A percentile compares a stretch with the other conserved stretches of the same genome.
These are phyloP conservation scores for Chaetomiaceae sp. DNA, from an alignment of 2,329 filamentous ascomycete genomes.

Conservation along the genomic window DNA sequence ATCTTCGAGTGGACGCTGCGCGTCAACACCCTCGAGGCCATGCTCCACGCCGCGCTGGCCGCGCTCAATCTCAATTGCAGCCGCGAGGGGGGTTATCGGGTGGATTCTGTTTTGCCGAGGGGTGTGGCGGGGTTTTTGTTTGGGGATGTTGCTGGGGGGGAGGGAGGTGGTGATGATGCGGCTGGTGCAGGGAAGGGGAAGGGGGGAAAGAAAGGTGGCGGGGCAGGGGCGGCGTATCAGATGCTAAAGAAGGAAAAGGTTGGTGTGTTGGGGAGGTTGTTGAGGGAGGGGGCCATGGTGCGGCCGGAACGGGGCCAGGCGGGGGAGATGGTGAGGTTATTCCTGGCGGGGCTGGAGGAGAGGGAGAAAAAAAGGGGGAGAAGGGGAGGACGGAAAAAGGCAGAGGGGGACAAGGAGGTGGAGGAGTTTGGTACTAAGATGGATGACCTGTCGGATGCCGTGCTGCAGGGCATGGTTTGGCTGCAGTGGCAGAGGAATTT, in stretches of 20 bases:
- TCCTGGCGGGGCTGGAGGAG: slow-evolving; percentile 31
- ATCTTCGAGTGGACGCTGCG: slow-evolving; percentile 79
- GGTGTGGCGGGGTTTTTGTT: neutral
- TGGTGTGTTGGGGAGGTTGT: slow-evolving; percentile 53
- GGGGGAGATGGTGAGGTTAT: slow-evolving; percentile 32
- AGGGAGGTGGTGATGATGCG: neutral
- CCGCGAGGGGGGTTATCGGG: slow-evolving; percentile 42
- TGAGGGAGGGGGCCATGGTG: slow-evolving; percentile 30
- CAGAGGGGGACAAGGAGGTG: slow-evolving; percentile 22
- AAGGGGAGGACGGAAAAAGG: slow-evolving; percentile 14
- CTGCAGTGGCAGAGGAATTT: slow-evolving; percentile 65
- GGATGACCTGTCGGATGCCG: slow-evolving; percentile 75
- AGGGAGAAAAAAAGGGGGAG: slow-evolving; percentile 7
- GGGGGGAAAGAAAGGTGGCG: slow-evolving; percentile 26
- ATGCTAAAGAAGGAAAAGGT: slow-evolving; percentile 58
- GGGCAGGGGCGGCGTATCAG: slow-evolving; percentile 1
- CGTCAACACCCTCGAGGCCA: slow-evolving; percentile 77
- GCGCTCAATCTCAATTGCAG: slow-evolving; percentile 37
- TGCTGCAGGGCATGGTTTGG: slow-evolving; percentile 74
- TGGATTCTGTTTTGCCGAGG: slow-evolving; percentile 39
- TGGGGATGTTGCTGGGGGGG: no score
- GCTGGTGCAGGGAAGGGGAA: neutral
- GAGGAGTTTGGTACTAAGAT: slow-evolving; percentile 50
- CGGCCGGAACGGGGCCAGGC: slow-evolving; percentile 33
- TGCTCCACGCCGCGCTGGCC: slow-evolving; percentile 67